These are phyloP conservation scores for Colletotrichum sublineola DNA, from an alignment of 2,329 filamentous ascomycete species.

Conservation along the genomic window DNA sequence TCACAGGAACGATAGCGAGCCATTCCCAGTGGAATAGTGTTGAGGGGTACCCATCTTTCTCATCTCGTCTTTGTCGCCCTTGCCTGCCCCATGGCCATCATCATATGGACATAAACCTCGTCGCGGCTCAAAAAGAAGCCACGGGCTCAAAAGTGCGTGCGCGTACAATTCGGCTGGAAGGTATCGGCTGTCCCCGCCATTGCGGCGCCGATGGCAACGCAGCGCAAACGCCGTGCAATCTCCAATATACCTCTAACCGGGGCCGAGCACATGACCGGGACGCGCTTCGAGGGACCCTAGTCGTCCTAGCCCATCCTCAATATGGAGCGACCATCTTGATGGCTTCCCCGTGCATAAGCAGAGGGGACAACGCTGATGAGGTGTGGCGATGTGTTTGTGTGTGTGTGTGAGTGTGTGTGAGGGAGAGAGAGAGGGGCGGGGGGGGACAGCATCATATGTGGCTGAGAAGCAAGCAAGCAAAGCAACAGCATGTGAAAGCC, in stretches of 20 bases:
- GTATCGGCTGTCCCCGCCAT: slow-evolving; percentile 28
- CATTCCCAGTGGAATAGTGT: slow-evolving; percentile 7
- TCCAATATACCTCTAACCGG: slow-evolving; percentile 16
- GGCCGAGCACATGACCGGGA: slow-evolving; percentile 37
- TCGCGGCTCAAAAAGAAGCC: background rate
- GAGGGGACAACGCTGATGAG: slow-evolving; percentile 4
- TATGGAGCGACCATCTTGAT: background rate
- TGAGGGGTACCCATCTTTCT: slow-evolving; percentile 1
- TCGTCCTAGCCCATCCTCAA: background rate
- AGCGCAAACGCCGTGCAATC: slow-evolving; percentile 11
- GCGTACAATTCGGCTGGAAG: slow-evolving; percentile 21
- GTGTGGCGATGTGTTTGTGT: background rate
- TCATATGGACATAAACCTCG: slow-evolving; percentile 1
- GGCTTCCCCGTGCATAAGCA: slow-evolving; percentile 1
- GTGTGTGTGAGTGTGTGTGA: too few relatives aligned
- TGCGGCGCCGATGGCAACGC: slow-evolving; percentile 11
- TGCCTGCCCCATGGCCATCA: background rate
- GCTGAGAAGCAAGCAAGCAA: background rate
- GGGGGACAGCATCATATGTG: background rate
- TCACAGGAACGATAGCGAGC: background rate
- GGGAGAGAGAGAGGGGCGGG: background rate
- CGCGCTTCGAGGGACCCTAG: slow-evolving; percentile 8
- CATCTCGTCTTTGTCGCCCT: slow-evolving; percentile 17
- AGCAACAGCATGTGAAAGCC: slow-evolving; percentile 34
- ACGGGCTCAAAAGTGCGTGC: background rate